Conservation (phyloP, 2,329 filamentous ascomycete species). For the Fusarium longipes region DNA sequence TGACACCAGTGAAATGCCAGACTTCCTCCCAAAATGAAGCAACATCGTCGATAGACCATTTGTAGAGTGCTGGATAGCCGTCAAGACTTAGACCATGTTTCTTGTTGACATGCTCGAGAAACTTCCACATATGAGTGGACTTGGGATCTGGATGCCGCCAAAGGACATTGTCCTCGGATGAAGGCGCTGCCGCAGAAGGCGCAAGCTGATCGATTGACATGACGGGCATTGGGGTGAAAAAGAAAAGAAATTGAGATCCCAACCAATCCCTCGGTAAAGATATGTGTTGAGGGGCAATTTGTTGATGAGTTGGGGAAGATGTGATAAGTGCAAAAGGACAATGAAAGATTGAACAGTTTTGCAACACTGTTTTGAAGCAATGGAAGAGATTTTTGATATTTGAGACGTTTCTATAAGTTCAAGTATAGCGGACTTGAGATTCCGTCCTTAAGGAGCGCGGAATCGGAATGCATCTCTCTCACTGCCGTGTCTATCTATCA, state of each 20-base stretch:
- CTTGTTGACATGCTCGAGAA: constrained; percentile 75
- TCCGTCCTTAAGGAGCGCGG: constrained; percentile 36
- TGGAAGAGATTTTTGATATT: constrained; percentile 3
- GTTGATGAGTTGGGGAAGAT: constrained; percentile 11
- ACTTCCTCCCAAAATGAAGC: constrained; percentile 85
- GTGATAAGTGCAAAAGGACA: background rate
- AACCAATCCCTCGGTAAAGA: constrained; percentile 4
- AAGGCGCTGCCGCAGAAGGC: constrained; percentile 33
- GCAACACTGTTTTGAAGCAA: constrained; percentile 3
- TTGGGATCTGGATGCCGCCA: constrained; percentile 78
- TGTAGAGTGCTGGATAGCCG: constrained; percentile 80
- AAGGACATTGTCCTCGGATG: constrained; percentile 60
- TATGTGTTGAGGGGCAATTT: constrained; percentile 16
- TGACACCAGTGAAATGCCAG: constrained; percentile 85
- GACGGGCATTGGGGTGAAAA: constrained; percentile 37
- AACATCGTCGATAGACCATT: constrained; percentile 85
- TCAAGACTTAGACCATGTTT: constrained; percentile 72
- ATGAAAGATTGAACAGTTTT: constrained; percentile 2
- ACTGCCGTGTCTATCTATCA: constrained; percentile 19
- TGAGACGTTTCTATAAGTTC: constrained; percentile 22
- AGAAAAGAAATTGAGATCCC: background rate
- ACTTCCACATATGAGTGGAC: constrained; percentile 77
- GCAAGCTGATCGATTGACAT: constrained; percentile 42
- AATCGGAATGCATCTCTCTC: constrained; percentile 2
- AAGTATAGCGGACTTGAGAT: constrained; percentile 22